Base-by-base conservation (phyloP, 1,284 basidiomycete genomes). In the Malassezia caprae region DNA sequence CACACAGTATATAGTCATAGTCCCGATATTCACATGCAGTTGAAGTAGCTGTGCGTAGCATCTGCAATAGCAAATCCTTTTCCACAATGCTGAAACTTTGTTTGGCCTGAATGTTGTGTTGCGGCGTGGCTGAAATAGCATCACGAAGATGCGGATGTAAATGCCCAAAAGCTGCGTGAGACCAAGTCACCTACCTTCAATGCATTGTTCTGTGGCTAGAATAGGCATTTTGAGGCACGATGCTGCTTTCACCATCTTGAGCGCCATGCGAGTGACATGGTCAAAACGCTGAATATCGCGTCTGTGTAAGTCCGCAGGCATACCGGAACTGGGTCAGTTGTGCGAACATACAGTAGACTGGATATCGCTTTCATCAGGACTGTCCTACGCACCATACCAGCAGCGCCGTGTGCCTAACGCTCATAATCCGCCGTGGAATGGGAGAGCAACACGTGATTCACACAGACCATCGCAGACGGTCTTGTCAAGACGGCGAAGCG, bases 161-260 rank as follows among this genome's bases (percentile, higher is more conserved):
- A 23, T 23, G 17, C 12, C 51, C 44, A 10, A 53, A 35, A 8
- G 43, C 44, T 53, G 27, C 2, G n/a, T 28, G 10, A 13, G 19
- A 12, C 15, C 31, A 41, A 5, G 8, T n/a, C 8, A 26, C 44
- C 10, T 32, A 47, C 51, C 43, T 13, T 46, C 13, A 13, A 34
- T 30, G 12, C 30, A 47, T 13, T 53, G 44, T 24, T 53, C 44
- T 8, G 51, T 53, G 17, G 31, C 51, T 12, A 53, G 34, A 7
- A 41, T 23, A 7, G 44, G 51, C 24, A 46, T 39, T 3, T 28
- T 21, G 8, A 53, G 32, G 37, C 37, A 30, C 15, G 19, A 12
- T n/a, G 51, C 51, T 24, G 51, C 51, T 7, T 23, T 21, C 21
- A 37, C n/a, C 15, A 53, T 30, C 34, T 53, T 53, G 17, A n/a